These are phyloP conservation scores for Eimeria praecox DNA, from an alignment of 169 alveolate species.

Conservation along the genomic window DNA sequence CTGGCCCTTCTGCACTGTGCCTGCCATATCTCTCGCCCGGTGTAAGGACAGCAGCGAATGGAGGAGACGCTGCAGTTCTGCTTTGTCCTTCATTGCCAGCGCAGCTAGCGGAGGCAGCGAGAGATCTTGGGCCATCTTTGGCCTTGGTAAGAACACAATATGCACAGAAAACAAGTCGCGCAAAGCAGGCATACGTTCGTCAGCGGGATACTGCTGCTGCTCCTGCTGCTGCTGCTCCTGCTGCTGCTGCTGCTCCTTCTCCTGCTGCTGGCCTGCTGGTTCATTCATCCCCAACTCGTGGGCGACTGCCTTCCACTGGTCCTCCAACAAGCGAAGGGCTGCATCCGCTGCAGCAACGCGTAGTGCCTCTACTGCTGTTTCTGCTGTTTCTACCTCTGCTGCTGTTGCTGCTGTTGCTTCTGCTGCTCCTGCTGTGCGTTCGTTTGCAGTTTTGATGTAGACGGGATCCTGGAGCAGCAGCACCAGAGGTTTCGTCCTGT, in stretches of 20 bases:
- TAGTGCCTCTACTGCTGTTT: not conserved
- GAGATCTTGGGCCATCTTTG: not conserved
- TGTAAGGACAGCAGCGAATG: slow-evolving; percentile 12
- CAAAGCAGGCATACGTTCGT: not conserved
- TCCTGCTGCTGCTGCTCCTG: not conserved
- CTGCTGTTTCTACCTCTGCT: not conserved
- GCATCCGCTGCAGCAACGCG: slow-evolving; percentile 17
- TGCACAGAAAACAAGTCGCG: slow-evolving; percentile 46
- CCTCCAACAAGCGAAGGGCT: slow-evolving; percentile 41
- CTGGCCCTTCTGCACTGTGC: not conserved
- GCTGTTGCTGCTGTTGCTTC: not conserved
- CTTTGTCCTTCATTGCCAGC: not conserved
- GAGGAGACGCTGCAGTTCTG: not conserved
- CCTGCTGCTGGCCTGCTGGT: not conserved
- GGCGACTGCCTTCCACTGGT: slow-evolving; percentile 11
- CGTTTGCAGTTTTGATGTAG: not conserved
- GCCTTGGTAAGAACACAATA: slow-evolving; percentile 15
- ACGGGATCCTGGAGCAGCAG: slow-evolving; percentile 33
- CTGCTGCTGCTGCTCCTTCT: not conserved
- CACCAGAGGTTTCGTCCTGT: slow-evolving; percentile 37
- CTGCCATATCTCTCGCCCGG: not conserved
- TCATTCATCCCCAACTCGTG: not conserved
- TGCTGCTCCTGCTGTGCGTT: not conserved
- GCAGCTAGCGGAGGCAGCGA: not conserved
- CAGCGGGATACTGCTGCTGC: not conserved